Evolutionary conservation across 2,329 filamentous ascomycete genomes (phyloP), one percentile per base, ranked within the genome.

Genomic region (Pyricularia grisea): DNA sequence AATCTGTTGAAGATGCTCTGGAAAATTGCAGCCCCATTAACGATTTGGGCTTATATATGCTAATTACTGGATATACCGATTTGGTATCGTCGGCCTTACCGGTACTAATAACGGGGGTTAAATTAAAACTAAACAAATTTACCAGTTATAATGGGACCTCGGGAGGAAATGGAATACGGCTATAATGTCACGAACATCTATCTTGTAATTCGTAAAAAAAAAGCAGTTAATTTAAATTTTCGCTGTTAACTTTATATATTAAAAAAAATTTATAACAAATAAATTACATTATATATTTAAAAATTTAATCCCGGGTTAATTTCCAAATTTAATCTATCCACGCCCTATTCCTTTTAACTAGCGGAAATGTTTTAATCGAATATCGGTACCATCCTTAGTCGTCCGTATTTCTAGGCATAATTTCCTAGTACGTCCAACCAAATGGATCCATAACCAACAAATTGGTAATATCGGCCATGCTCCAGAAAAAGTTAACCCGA

Each of bases 61-160:
- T 67, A 23, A 60, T 67, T 33, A 28, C 33, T 58, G 55, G 55
- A n/a, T 27, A 50, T 28, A 31, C 55, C n/a, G 28, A 67, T 36
- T 58, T 67, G 30, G 66, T 67, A 25, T 72, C 68, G 33, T 72
- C 70, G 20, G 72, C 71, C 20, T 69, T 68, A 17, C 42, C 42
- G 42, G 20, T 50, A n/a, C 6, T 36, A 36, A 36, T 50, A 5
- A n/a, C 42, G 42, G 42, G 42, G 42, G 42, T n/a, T 5, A 50
- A 50, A 2, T n/a, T 50, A 20, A 50, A 50, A 5, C 17, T 50
- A 50, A 20, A 50, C 17, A 50, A 50, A n/a, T 5, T n/a, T 5
- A 50, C 42, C 42, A n/a, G 42, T n/a, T 2, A 50, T 50, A 5
- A 50, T 20, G 17, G 42, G 42, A 50, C 20, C 42, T 50, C 42